Percentiles rank a stretch among this genome's conserved stretches.
Evolutionary conservation across 2,329 filamentous ascomycete genomes (phyloP).

Genomic region (Dactylellina leptospora): DNA sequence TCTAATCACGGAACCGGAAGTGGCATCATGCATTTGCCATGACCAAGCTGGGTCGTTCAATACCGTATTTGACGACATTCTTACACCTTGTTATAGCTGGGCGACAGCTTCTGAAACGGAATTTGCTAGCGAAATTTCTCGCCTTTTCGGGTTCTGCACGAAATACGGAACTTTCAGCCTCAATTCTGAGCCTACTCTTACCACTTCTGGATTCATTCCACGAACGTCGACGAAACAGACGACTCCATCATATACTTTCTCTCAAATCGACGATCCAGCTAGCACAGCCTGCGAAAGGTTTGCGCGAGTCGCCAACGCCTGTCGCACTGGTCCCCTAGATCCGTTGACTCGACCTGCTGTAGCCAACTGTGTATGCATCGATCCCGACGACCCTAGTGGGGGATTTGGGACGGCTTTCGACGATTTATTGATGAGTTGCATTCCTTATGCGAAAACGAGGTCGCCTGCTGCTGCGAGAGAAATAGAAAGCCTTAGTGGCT

Average conservation of each 20-base stretch:
- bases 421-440: constrained; percentile 23
- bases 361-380: constrained; percentile 37
- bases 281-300: constrained; percentile 30
- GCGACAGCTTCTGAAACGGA: constrained; percentile 19
- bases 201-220: background rate
- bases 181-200: background rate
- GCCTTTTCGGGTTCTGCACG: constrained; percentile 41
- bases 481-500: constrained; percentile 34
- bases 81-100: constrained; percentile 35
- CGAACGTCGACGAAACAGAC: background rate
- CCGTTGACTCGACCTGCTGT: constrained; percentile 26
- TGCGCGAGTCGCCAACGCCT: constrained; percentile 35
- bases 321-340: constrained; percentile 36
- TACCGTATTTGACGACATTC: constrained; percentile 32
- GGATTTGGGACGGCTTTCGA: constrained; percentile 39
- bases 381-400: constrained; percentile 17
- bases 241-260: constrained; percentile 19
- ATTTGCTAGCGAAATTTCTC: constrained; percentile 32
- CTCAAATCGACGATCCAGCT: constrained; percentile 35
- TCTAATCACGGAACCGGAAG: constrained; percentile 34
- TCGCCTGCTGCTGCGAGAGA: constrained; percentile 37
- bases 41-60: constrained; percentile 21
- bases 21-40: constrained; percentile 43
- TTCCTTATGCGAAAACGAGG: constrained; percentile 36
- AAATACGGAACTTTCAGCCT: constrained; percentile 26